Conservation (phyloP, 169 alveolate genomes). For the Eimeria tenella region DNA sequence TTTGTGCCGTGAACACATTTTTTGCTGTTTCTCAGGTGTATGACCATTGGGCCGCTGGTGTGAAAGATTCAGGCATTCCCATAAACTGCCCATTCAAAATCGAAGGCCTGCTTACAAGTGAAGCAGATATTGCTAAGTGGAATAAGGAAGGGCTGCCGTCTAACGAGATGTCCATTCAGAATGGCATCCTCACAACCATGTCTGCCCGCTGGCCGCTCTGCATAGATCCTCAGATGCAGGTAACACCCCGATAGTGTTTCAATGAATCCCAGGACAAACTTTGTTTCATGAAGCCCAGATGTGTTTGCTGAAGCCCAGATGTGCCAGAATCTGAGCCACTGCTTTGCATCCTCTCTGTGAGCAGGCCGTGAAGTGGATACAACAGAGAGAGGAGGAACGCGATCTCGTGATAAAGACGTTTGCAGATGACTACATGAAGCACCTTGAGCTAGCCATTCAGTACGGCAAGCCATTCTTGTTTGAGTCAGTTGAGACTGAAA, state of each 20-base stretch:
- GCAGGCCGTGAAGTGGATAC: conserved; percentile 93
- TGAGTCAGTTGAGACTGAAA: conserved; percentile 94
- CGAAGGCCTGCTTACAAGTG: conserved; percentile 92
- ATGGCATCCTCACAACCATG: conserved; percentile 94
- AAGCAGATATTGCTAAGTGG: conserved; percentile 95
- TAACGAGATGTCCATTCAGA: conserved; percentile 95
- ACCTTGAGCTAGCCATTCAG: conserved; percentile 92
- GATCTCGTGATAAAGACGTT: conserved; percentile 90
- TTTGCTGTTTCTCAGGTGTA: conserved; percentile 74
- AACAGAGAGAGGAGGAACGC: conserved; percentile 89
- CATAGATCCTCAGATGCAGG: conserved; percentile 95
- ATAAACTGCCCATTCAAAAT: conserved; percentile 88
- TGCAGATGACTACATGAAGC: conserved; percentile 92
- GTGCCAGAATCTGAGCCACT: not conserved
- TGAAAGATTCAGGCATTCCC: conserved; percentile 88
- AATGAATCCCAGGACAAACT: too few species aligned
- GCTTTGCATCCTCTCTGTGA: not conserved
- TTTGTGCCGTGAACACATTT: not conserved
- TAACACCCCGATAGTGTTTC: not conserved
- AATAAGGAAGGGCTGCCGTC: conserved; percentile 95
- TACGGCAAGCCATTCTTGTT: conserved; percentile 94
- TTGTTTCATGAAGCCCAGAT: too few species aligned
- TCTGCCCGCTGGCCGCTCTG: conserved; percentile 95
- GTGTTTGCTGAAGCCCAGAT: too few species aligned
- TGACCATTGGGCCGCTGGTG: conserved; percentile 91